These are phyloP conservation scores for Ustilago curta DNA, from an alignment of 1,284 basidiomycete genomes.

Conservation along the genomic window DNA sequence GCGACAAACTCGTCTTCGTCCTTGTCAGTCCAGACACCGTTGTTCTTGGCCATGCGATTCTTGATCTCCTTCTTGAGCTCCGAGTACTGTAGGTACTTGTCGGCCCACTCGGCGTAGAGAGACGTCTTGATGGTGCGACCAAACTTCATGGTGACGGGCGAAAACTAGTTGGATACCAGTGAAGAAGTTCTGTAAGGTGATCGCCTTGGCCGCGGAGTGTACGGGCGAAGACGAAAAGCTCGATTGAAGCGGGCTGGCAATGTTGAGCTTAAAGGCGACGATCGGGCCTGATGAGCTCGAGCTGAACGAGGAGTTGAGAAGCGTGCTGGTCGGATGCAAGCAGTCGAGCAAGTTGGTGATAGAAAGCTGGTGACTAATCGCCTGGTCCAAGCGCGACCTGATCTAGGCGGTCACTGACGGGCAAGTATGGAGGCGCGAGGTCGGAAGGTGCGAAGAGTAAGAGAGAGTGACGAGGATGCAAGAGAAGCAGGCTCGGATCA, in stretches of 20 bases:
- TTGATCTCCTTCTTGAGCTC: slow-evolving; percentile 70
- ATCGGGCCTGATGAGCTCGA: not conserved
- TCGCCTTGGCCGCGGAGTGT: not conserved
- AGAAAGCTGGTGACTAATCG: not conserved
- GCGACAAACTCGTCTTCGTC: slow-evolving; percentile 68
- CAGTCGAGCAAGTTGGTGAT: not conserved
- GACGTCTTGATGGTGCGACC: slow-evolving; percentile 69
- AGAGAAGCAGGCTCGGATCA: not conserved
- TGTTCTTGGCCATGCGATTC: slow-evolving; percentile 63
- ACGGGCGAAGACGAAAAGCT: not conserved
- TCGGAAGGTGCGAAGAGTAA: slow-evolving; percentile 2
- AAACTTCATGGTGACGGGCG: slow-evolving; percentile 64
- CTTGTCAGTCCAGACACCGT: slow-evolving; percentile 67
- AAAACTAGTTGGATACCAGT: not conserved
- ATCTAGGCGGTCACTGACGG: not conserved
- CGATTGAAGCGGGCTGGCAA: not conserved
- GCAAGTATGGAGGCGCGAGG: not conserved
- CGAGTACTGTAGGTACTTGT: slow-evolving; percentile 68
- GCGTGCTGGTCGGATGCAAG: slow-evolving; percentile 2
- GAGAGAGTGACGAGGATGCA: not conserved
- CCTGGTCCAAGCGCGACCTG: not conserved
- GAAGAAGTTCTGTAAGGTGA: no score
- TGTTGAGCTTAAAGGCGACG: not conserved
- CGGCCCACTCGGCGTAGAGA: slow-evolving; percentile 68
- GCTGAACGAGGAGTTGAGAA: not conserved